phyloP scores from a whole-genome alignment of 306 rosid genomes.

The Bauhinia variegata region DNA sequence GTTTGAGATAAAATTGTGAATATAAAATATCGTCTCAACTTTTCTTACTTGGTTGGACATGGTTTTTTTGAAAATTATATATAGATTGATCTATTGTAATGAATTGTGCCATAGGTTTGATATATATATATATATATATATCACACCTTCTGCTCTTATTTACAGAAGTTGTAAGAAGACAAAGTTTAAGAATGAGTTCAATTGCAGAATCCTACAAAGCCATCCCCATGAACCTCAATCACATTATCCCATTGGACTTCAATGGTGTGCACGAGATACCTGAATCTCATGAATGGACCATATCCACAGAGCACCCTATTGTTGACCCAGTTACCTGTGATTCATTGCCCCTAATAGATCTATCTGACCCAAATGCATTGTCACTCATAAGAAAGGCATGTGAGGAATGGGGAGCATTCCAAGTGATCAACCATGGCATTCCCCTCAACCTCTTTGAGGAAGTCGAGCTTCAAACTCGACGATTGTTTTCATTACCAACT shows the following conservation, averaged over 20 bases:
- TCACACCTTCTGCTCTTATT: too few species aligned
- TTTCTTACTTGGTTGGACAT: too few species aligned
- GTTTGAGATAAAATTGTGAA: too few species aligned
- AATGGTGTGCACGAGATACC: conserved; percentile 31
- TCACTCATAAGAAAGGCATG: conserved; percentile 39
- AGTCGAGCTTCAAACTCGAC: conserved; percentile 27
- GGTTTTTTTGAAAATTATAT: too few species aligned
- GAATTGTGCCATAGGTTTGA: too few species aligned
- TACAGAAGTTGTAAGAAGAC: too few species aligned
- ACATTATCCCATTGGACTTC: conserved; percentile 46
- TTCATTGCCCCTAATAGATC: conserved; percentile 43
- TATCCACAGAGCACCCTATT: not conserved
- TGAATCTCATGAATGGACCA: conserved; percentile 46
- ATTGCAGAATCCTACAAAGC: conserved; percentile 9
- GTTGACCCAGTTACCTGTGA: not conserved
- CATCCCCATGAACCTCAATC: not conserved
- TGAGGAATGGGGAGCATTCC: conserved; percentile 53
- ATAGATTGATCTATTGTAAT: too few species aligned
- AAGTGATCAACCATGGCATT: conserved; percentile 52
- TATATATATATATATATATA: too few species aligned
- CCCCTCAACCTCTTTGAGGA: conserved; percentile 24
- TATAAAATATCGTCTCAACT: too few species aligned
- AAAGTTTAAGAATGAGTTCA: conserved; percentile 20
- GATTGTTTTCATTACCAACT: conserved; percentile 45
- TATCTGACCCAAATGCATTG: conserved; percentile 35